phyloP scores from a whole-genome alignment of 75 land plant genomes.

The Cunninghamia lanceolata region DNA sequence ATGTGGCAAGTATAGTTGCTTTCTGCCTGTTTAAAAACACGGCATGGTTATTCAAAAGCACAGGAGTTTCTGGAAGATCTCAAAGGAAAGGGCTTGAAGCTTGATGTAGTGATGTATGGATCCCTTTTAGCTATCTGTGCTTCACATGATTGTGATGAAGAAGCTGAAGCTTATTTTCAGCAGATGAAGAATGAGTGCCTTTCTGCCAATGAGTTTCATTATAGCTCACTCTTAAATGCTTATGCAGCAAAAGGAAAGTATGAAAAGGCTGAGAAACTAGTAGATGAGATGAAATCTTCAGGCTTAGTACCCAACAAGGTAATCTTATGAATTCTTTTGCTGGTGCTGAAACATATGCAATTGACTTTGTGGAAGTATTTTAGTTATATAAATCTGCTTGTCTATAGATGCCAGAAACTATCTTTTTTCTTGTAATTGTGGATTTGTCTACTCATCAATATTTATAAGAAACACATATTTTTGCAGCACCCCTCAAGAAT shows the following conservation, averaged over 20 bases:
- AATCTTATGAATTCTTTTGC: conserved; percentile 17
- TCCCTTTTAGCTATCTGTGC: conserved; percentile 74
- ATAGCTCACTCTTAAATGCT: conserved; percentile 81
- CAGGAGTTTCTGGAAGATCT: conserved; percentile 54
- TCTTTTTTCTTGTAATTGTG: neutral
- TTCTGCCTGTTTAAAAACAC: conserved; percentile 57
- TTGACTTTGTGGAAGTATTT: neutral
- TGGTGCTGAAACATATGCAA: conserved; percentile 2
- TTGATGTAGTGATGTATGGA: conserved; percentile 62
- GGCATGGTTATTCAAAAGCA: conserved; percentile 62
- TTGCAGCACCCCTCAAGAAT: neutral
- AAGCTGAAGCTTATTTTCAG: conserved; percentile 64
- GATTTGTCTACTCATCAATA: neutral
- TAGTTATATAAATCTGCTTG: neutral
- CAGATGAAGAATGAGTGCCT: conserved; percentile 65
- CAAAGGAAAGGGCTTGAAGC: conserved; percentile 30
- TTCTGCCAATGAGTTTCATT: conserved; percentile 70
- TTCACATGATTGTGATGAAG: conserved; percentile 44
- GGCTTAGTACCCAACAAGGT: conserved; percentile 89
- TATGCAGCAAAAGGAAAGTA: conserved; percentile 62
- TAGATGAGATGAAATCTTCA: conserved; percentile 62
- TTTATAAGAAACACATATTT: neutral
- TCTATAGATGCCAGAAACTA: neutral
- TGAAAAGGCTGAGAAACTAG: conserved; percentile 65
- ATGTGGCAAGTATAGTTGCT: conserved; percentile 45